Conservation (phyloP, 441 rosid genomes). For the Erodium moschatum region DNA sequence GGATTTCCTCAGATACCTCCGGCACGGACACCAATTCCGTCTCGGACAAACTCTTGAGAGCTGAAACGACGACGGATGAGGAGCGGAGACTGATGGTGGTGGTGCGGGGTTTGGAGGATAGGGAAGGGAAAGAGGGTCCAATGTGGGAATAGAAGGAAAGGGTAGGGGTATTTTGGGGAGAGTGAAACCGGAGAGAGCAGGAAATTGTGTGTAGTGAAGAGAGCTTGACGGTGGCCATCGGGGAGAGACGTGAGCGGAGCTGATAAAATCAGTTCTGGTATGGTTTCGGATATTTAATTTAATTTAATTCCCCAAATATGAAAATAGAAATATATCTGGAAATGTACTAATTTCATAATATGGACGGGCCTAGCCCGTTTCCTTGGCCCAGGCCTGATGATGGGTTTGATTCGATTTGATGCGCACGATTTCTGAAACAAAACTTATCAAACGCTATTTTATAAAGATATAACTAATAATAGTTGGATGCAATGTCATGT, state of each 20-base stretch:
- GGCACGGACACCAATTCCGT: conserved; percentile 40
- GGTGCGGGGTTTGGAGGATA: conserved; percentile 29
- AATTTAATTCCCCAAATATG: neutral
- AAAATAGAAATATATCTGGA: neutral
- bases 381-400: too few relatives aligned
- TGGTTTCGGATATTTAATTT: neutral
- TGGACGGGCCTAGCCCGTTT: too few relatives aligned
- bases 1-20: conserved; percentile 29
- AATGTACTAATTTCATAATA: too few relatives aligned
- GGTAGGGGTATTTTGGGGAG: conserved; percentile 31
- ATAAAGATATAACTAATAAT: too few relatives aligned
- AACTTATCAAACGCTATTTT: too few relatives aligned
- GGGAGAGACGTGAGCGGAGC: neutral
- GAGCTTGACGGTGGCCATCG: conserved; percentile 47
- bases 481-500: too few relatives aligned
- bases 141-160: conserved; percentile 35
- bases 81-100: conserved; percentile 22
- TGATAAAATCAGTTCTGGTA: neutral
- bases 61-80: conserved; percentile 28
- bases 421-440: too few relatives aligned
- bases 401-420: too few relatives aligned
- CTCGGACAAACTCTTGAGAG: conserved; percentile 42
- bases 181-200: conserved; percentile 28
- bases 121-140: conserved; percentile 31
- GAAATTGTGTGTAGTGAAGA: conserved; percentile 3